Conservation (phyloP, 495 filamentous ascomycete species). For the Aspergillus steynii region DNA sequence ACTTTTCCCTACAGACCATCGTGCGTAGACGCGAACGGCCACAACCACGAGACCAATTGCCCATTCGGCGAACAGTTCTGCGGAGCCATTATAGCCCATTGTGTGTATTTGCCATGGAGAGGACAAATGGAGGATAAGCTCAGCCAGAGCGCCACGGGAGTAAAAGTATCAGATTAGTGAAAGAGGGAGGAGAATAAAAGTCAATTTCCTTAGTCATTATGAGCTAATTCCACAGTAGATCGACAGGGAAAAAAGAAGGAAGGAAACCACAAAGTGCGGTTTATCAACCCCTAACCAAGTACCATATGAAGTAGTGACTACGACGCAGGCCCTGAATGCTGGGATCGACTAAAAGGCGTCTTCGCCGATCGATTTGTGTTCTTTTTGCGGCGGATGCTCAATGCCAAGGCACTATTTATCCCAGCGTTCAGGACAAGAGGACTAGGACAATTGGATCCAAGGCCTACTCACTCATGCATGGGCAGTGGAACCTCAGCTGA, state of each 20-base stretch:
- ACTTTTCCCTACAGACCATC: conserved; percentile 10
- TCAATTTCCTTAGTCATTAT: not conserved
- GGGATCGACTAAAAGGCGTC: not conserved
- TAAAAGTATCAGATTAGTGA: not conserved
- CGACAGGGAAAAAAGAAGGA: not conserved
- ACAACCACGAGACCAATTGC: conserved; percentile 15
- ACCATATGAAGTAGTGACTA: not conserved
- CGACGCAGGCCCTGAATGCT: not conserved
- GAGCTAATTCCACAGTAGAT: not conserved
- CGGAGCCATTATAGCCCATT: conserved; percentile 17
- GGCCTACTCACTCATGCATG: not conserved
- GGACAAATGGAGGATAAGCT: not conserved
- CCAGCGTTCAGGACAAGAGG: not conserved
- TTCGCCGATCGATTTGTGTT: not conserved
- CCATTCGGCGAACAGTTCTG: conserved; percentile 17
- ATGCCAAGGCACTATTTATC: not conserved
- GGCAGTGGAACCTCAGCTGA: not conserved
- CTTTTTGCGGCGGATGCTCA: not conserved
- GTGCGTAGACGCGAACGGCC: conserved; percentile 12
- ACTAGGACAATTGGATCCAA: not conserved
- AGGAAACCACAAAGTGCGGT: not conserved
- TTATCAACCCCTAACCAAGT: not conserved
- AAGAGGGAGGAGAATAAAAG: not conserved
- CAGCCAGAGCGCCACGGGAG: not conserved
- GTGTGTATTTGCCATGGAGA: not conserved